Evolutionary conservation across 495 filamentous ascomycete species (phyloP).

Genomic region (Daldinia vernicosa): DNA sequence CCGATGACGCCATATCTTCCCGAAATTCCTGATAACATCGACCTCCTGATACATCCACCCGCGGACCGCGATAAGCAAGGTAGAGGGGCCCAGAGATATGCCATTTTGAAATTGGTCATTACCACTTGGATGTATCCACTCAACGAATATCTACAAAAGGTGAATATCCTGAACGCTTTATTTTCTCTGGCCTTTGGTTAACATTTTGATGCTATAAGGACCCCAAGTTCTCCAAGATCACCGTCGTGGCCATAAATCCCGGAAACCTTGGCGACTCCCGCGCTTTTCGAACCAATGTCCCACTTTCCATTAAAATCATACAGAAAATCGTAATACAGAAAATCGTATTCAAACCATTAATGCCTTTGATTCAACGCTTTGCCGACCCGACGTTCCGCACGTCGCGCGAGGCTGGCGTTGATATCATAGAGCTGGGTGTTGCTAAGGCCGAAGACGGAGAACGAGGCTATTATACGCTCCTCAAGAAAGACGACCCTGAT

Average conservation of each 20-base stretch:
- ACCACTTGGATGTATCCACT: constrained; percentile 55
- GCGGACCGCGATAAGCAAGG: constrained; percentile 14
- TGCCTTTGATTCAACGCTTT: constrained; percentile 34
- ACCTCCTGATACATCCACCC: constrained; percentile 15
- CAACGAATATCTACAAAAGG: constrained; percentile 51
- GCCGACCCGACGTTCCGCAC: constrained; percentile 10
- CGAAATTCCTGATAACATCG: constrained; percentile 21
- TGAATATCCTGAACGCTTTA: constrained; percentile 14
- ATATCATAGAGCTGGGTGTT: constrained; percentile 42
- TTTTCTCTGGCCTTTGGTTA: not conserved
- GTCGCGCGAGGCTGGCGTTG: constrained; percentile 45
- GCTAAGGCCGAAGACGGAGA: constrained; percentile 38
- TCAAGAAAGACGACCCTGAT: constrained; percentile 47
- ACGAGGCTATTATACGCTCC: constrained; percentile 52
- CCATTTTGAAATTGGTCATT: constrained; percentile 51
- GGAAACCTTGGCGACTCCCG: constrained; percentile 57
- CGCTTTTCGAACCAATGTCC: constrained; percentile 51
- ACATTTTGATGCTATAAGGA: constrained; percentile 29
- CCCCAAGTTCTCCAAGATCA: constrained; percentile 50
- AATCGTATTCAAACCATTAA: constrained; percentile 45
- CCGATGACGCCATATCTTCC: constrained; percentile 13
- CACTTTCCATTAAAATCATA: constrained; percentile 32
- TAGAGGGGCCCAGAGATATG: constrained; percentile 49
- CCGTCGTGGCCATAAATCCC: constrained; percentile 56
- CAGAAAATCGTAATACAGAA: constrained; percentile 36